Evolutionary conservation across 768 basidiomycete genomes (phyloP).

Genomic region (Suillus subalutaceus): DNA sequence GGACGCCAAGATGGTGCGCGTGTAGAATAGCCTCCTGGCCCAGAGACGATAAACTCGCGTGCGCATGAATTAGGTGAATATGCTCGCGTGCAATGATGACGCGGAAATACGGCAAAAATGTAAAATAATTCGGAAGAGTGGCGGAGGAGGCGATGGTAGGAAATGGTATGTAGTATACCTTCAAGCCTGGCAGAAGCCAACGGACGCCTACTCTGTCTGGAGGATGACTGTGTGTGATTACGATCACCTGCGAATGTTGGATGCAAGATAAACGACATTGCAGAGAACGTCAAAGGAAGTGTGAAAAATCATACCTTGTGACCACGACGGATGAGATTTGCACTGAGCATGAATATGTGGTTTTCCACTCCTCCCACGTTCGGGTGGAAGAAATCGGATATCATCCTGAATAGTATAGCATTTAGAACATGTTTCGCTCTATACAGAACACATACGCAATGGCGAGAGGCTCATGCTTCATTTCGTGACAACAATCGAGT

Average conservation of each 20-base stretch:
- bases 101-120: conserved; percentile 89
- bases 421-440: conserved; percentile 3
- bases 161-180: conserved; percentile 94
- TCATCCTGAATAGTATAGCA: conserved; percentile 62
- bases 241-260: conserved; percentile 66
- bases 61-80: conserved; percentile 87
- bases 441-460: conserved; percentile 27
- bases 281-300: neutral
- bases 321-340: conserved; percentile 77
- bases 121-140: conserved; percentile 92
- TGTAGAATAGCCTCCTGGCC: conserved; percentile 94
- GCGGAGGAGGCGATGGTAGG: conserved; percentile 88
- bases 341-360: conserved; percentile 91
- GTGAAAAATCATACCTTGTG: conserved; percentile 65
- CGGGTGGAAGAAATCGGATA: conserved; percentile 97
- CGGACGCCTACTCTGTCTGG: conserved; percentile 87
- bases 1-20: conserved; percentile 81
- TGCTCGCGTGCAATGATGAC: conserved; percentile 86
- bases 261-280: neutral
- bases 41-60: conserved; percentile 87
- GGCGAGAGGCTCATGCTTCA: conserved; percentile 31
- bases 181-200: conserved; percentile 84
- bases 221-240: conserved; percentile 91
- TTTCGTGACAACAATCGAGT: conserved; percentile 6
- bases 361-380: conserved; percentile 95